Base-by-base conservation (phyloP, 2,329 filamentous ascomycete species). In the Orbilia brochopaga region DNA sequence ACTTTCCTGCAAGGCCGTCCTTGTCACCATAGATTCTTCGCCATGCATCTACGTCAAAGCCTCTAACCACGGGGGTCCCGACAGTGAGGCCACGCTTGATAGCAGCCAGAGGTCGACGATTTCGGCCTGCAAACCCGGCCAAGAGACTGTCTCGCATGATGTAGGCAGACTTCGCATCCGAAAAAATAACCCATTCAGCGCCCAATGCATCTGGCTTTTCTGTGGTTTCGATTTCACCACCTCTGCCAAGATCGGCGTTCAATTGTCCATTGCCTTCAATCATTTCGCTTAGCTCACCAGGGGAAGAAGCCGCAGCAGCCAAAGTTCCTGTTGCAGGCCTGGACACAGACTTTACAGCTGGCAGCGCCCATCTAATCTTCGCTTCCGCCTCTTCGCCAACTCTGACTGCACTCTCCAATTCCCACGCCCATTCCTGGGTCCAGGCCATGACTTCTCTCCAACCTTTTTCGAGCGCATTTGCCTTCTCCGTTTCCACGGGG, bases 341-440 rank as follows among this genome's bases (percentile, higher is more conserved):
- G 27, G 67, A 72, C 10, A 19, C 60, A 11, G 67, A 51, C 19
- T 72, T 72, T 2, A 65, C 55, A n/a, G 53, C 30, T 1, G 69
- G 69, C 52, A 73, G 66, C 8, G 72, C 62, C 75, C 75, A 76
- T 19, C 75, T 86, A 6, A 97, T 88, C 79, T 97, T 97, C 80
- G 94, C 89, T 79, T 99, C 94, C 0, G 93, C 94, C 8, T 89
- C 83, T 0, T 93, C 88, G 0, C 94, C 94, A 65, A 97, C 91
- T 56, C 96, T 91, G 4, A 96, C 84, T 3, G 94, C 95, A 79
- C 91, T 96, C 74, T 89, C 87, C 6, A 99, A 82, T 79, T 99
- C 93, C 77, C 97, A 92, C 58, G 85, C 85, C 92, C 94, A 99
- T 0, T 93, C 96, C 76, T 94, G 87, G 1, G 90, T 92, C 88